A percentile compares a stretch with the other conserved stretches of the same genome.
Evolutionary conservation across 371 early-diverging fungal genomes (phyloP).

Genomic region (Paraphysoderma sedebokerense): DNA sequence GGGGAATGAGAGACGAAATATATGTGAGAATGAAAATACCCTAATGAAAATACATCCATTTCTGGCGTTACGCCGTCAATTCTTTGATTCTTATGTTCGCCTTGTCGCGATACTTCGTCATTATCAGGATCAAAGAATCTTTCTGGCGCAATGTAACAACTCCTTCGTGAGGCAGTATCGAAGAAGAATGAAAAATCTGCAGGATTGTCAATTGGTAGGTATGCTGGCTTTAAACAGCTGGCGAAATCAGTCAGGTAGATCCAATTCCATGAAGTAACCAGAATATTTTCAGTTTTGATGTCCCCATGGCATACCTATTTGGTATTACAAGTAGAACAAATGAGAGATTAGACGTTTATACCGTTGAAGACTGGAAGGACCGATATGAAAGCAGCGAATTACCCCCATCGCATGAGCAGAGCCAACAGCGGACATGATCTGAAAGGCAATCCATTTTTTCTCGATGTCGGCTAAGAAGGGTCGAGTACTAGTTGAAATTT

Average conservation of each 20-base stretch:
- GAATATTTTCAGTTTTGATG: constrained; percentile 75
- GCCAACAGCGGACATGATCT: constrained; percentile 56
- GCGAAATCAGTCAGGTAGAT: constrained; percentile 76
- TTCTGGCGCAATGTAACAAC: constrained; percentile 91
- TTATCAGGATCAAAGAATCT: constrained; percentile 54
- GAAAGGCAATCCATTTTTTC: constrained; percentile 87
- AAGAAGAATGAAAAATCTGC: constrained; percentile 88
- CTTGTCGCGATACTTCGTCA: neutral
- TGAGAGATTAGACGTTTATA: neutral
- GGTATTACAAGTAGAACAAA: constrained; percentile 1
- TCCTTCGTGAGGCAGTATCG: constrained; percentile 67
- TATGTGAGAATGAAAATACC: constrained; percentile 24
- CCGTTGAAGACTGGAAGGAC: neutral
- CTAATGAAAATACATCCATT: constrained; percentile 90
- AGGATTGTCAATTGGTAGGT: constrained; percentile 87
- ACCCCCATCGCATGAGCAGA: constrained; percentile 54
- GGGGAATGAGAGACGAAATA: neutral
- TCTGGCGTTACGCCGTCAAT: constrained; percentile 37
- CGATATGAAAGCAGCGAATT: neutral
- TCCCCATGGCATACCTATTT: constrained; percentile 66
- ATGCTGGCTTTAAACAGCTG: constrained; percentile 75
- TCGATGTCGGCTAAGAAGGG: constrained; percentile 72
- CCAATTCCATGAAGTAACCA: constrained; percentile 90
- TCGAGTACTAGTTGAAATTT: constrained; percentile 63
- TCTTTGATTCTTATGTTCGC: neutral